Evolutionary conservation across 78 protist genomes (phyloP).

Genomic region (Chrysochromulina parva): DNA sequence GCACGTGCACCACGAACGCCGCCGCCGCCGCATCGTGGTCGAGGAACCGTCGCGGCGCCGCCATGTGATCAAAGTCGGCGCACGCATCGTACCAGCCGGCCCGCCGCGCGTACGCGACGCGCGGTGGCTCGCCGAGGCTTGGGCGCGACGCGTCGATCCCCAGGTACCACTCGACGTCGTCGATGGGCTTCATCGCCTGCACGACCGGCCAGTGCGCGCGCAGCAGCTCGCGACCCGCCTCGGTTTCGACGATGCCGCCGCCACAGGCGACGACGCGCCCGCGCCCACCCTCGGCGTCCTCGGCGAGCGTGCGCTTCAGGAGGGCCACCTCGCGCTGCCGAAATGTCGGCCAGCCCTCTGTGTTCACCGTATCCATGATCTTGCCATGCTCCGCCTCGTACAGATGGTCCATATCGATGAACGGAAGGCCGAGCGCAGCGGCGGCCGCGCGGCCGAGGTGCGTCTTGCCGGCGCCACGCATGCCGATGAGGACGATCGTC

Average conservation of each 20-base stretch:
- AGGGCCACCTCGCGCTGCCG: background rate
- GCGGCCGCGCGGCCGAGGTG: background rate
- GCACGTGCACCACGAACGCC: background rate
- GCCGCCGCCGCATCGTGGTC: background rate
- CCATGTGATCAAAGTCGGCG: background rate
- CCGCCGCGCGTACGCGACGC: conserved; percentile 24
- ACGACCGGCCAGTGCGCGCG: background rate
- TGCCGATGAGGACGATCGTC: background rate
- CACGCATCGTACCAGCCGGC: conserved; percentile 26
- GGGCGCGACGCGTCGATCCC: conserved; percentile 34
- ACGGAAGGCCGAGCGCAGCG: background rate
- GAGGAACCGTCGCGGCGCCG: background rate
- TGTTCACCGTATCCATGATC: background rate
- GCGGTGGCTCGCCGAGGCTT: background rate
- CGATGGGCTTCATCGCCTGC: conserved; percentile 37
- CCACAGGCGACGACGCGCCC: conserved; percentile 50
- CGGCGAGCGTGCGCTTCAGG: background rate
- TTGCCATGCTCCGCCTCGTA: background rate
- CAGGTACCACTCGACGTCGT: conserved; percentile 38
- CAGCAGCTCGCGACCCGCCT: conserved; percentile 18
- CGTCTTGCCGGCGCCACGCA: conserved; percentile 33
- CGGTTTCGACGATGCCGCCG: conserved; percentile 69
- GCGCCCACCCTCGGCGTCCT: background rate
- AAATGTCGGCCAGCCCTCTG: background rate
- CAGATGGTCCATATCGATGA: background rate